Conservation (phyloP, 2,329 filamentous ascomycete species). For the Pyrenochaeta sp. region DNA sequence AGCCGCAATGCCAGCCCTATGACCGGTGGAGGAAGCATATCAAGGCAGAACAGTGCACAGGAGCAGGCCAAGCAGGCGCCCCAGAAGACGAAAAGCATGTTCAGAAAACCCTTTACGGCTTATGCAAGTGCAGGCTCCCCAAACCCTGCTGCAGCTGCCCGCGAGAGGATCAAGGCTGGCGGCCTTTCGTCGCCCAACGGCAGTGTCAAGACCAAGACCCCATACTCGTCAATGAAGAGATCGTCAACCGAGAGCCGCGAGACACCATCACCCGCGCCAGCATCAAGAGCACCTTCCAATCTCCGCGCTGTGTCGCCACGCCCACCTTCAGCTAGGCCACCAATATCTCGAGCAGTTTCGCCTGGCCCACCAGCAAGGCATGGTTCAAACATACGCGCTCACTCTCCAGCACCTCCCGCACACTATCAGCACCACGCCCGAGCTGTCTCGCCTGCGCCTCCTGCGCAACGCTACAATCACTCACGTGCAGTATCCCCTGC, state of each 20-base stretch:
- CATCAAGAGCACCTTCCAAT: slow-evolving; percentile 30
- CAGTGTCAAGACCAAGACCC: slow-evolving; percentile 53
- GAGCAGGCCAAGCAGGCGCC: slow-evolving; percentile 54
- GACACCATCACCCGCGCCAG: slow-evolving; percentile 38
- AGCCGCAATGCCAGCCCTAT: slow-evolving; percentile 65
- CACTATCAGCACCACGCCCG: slow-evolving; percentile 30
- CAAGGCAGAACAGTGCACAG: slow-evolving; percentile 60
- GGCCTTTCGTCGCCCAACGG: slow-evolving; percentile 41
- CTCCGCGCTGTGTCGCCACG: slow-evolving; percentile 53
- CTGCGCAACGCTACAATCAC: slow-evolving; percentile 32
- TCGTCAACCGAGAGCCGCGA: slow-evolving; percentile 49
- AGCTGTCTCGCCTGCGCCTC: slow-evolving; percentile 35
- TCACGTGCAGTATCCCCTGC: slow-evolving; percentile 38
- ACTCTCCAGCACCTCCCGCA: slow-evolving; percentile 39
- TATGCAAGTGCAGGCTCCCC: slow-evolving; percentile 58
- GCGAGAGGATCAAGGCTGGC: slow-evolving; percentile 44
- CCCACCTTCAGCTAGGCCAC: slow-evolving; percentile 39
- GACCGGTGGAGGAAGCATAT: slow-evolving; percentile 54
- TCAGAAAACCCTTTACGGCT: slow-evolving; percentile 72
- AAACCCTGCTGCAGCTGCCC: slow-evolving; percentile 52
- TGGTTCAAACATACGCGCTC: slow-evolving; percentile 30
- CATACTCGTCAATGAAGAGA: slow-evolving; percentile 62
- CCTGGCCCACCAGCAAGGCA: slow-evolving; percentile 47
- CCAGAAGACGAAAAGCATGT: slow-evolving; percentile 63
- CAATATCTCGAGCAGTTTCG: slow-evolving; percentile 48